Evolutionary conservation across 1,284 basidiomycete genomes (phyloP).

Genomic region (Pascua guehoae): DNA sequence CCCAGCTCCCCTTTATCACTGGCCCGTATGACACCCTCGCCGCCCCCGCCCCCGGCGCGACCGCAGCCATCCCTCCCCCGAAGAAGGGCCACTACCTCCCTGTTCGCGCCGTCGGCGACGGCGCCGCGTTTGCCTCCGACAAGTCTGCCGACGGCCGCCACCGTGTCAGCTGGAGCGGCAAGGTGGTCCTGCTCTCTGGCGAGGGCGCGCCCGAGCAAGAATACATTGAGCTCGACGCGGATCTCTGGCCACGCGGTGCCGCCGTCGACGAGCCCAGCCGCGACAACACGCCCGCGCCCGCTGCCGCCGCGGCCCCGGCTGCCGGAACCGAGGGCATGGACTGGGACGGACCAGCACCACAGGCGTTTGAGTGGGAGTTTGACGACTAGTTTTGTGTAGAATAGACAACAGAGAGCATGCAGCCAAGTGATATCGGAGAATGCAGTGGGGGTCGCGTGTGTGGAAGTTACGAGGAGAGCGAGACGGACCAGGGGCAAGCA

Average conservation of each 20-base stretch:
- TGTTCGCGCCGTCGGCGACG: conserved; percentile 17
- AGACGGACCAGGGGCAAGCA: too few relatives aligned
- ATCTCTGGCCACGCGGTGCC: conserved; percentile 50
- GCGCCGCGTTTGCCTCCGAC: conserved; percentile 12
- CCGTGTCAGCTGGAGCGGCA: conserved; percentile 53
- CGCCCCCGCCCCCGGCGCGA: not conserved
- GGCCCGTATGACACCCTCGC: conserved; percentile 15
- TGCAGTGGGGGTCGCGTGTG: too few relatives aligned
- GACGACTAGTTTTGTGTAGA: conserved; percentile 28
- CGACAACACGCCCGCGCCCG: conserved; percentile 25
- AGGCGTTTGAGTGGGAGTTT: conserved; percentile 50
- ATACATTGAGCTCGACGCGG: conserved; percentile 61
- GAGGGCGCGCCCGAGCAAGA: conserved; percentile 51
- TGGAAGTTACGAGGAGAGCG: too few relatives aligned
- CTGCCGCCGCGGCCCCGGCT: conserved; percentile 24
- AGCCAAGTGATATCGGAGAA: too few relatives aligned
- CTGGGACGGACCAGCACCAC: conserved; percentile 71
- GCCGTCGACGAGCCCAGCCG: conserved; percentile 46
- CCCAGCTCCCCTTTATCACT: conserved; percentile 76
- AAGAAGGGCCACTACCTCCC: conserved; percentile 19
- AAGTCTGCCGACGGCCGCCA: conserved; percentile 18
- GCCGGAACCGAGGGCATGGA: conserved; percentile 49
- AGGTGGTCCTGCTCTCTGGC: conserved; percentile 74
- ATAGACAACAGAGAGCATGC: conserved; percentile 3
- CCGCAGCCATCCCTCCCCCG: conserved; percentile 6